Evolutionary conservation across 371 early-diverging fungal species (phyloP).

Genomic region (Rhizopus stolonifer): DNA sequence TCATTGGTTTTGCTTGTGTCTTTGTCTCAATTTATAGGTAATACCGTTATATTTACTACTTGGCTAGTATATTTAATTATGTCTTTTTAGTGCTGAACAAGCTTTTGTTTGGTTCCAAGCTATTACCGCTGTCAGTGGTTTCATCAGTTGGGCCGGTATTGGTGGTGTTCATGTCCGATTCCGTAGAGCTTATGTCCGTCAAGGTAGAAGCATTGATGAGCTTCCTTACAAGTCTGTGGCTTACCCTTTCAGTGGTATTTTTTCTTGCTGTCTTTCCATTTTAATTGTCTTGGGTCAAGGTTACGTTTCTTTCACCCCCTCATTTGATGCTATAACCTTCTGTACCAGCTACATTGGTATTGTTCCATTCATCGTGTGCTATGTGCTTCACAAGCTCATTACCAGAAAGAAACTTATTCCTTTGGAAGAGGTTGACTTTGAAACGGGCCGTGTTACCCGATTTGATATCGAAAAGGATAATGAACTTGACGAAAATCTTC

Average conservation of each 20-base stretch:
- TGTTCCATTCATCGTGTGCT: conserved; percentile 46
- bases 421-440: conserved; percentile 51
- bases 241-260: conserved; percentile 70
- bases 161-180: conserved; percentile 79
- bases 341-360: conserved; percentile 43
- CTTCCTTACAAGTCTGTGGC: conserved; percentile 72
- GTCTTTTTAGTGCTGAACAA: conserved; percentile 40
- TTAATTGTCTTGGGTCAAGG: conserved; percentile 66
- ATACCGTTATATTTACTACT: too few species aligned
- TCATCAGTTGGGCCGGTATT: conserved; percentile 80
- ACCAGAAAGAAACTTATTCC: conserved; percentile 55
- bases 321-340: conserved; percentile 25
- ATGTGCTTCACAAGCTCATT: conserved; percentile 44
- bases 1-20: conserved; percentile 57
- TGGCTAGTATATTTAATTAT: too few species aligned
- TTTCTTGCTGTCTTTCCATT: conserved; percentile 44
- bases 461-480: conserved; percentile 35
- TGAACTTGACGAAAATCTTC: conserved; percentile 15
- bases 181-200: conserved; percentile 74
- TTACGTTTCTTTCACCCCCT: conserved; percentile 30
- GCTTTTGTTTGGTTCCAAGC: conserved; percentile 77
- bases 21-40: conserved; percentile 52
- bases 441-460: conserved; percentile 39
- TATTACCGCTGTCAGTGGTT: conserved; percentile 73
- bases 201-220: conserved; percentile 63